A percentile compares a stretch with the other conserved stretches of the same genome.
Conservation (phyloP, 768 basidiomycete species). For the Phylloporus arenicola region DNA sequence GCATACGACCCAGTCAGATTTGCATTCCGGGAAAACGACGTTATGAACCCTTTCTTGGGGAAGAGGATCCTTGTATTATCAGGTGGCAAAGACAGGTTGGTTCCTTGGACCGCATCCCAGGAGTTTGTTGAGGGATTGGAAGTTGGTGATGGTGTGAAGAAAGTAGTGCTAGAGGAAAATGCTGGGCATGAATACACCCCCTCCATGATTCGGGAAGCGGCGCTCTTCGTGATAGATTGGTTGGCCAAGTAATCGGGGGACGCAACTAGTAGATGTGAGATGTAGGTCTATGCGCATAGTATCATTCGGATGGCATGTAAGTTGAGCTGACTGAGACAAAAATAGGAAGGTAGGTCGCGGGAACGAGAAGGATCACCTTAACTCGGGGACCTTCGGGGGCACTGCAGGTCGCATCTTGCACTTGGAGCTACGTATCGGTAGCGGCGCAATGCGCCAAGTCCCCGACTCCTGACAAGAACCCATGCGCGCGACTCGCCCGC, state of each 20-base stretch:
- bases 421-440: too few species aligned
- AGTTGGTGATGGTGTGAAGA: slow-evolving; percentile 54
- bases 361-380: too few species aligned
- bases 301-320: slow-evolving; percentile 33
- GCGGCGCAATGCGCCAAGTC: too few species aligned
- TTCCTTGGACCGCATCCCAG: slow-evolving; percentile 57
- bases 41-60: slow-evolving; percentile 54
- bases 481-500: too few species aligned
- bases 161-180: slow-evolving; percentile 47
- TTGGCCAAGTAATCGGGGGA: slow-evolving; percentile 10
- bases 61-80: slow-evolving; percentile 73
- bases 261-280: slow-evolving; percentile 36
- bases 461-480: too few species aligned
- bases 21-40: slow-evolving; percentile 36
- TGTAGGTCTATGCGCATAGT: slow-evolving; percentile 34
- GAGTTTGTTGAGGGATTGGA: slow-evolving; percentile 52
- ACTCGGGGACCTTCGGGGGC: slow-evolving; percentile 84
- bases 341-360: too few species aligned
- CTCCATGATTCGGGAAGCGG: slow-evolving; percentile 51
- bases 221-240: slow-evolving; percentile 26
- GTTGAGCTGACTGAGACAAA: too few species aligned
- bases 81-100: slow-evolving; percentile 58
- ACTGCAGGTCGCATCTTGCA: too few species aligned
- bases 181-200: slow-evolving; percentile 60
- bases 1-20: slow-evolving; percentile 41